phyloP scores from a whole-genome alignment of 2,329 filamentous ascomycete genomes.

The Fusarium dlaminii region DNA sequence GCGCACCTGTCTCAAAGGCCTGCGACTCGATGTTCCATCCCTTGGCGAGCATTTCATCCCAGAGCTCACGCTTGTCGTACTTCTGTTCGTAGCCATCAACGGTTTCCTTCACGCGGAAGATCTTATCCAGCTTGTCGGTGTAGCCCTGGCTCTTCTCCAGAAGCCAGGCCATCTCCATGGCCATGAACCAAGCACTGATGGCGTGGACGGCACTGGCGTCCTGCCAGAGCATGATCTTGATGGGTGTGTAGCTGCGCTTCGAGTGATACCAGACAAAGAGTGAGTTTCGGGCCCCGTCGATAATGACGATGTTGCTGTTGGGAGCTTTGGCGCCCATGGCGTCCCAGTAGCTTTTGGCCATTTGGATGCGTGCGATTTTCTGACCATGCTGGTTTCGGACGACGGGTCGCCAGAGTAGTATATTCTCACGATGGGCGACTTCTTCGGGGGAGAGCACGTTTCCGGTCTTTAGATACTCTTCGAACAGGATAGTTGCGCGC shows the following conservation, averaged over 20 bases:
- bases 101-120: constrained; percentile 17
- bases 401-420: constrained; percentile 60
- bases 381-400: constrained; percentile 44
- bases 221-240: constrained; percentile 50
- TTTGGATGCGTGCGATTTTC: constrained; percentile 51
- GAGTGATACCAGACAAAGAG: constrained; percentile 44
- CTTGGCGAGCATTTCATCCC: constrained; percentile 39
- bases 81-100: constrained; percentile 30
- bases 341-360: constrained; percentile 54
- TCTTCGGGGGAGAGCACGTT: constrained; percentile 70
- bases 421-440: constrained; percentile 71
- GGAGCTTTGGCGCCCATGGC: constrained; percentile 39
- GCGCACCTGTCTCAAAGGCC: constrained; percentile 50
- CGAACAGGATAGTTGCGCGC: constrained; percentile 81
- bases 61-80: constrained; percentile 39
- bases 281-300: constrained; percentile 45
- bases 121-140: constrained; percentile 29
- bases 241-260: constrained; percentile 29
- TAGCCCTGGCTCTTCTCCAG: constrained; percentile 39
- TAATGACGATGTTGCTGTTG: constrained; percentile 34
- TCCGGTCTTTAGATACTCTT: constrained; percentile 60
- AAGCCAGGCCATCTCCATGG: constrained; percentile 50
- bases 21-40: constrained; percentile 51
- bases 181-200: constrained; percentile 50
- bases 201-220: constrained; percentile 43